These are phyloP conservation scores for Peronosclerospora sorghi DNA, from an alignment of 352 stramenopile species.

Conservation along the genomic window DNA sequence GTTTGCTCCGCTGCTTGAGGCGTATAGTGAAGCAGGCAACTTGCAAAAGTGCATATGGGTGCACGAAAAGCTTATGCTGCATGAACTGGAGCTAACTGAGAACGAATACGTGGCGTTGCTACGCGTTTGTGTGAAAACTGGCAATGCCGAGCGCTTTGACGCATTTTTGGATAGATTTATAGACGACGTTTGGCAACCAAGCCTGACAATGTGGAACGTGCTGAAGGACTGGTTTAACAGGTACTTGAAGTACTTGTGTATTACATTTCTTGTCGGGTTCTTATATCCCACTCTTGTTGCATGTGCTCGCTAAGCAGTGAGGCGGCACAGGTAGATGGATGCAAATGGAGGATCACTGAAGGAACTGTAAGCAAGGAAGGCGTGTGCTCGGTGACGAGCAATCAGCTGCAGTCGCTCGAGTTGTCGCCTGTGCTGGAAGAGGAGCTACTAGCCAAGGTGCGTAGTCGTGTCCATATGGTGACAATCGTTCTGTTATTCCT, in stretches of 20 bases:
- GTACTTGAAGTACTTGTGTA: constrained; percentile 12
- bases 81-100: constrained; percentile 50
- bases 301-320: constrained; percentile 30
- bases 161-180: constrained; percentile 43
- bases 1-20: constrained; percentile 53
- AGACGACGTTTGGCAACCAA: constrained; percentile 45
- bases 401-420: constrained; percentile 62
- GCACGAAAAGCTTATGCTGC: constrained; percentile 29
- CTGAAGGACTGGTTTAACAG: constrained; percentile 65
- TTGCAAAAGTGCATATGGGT: constrained; percentile 49
- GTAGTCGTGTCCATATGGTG: not conserved
- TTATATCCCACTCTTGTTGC: constrained; percentile 3
- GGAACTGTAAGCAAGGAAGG: constrained; percentile 42
- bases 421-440: constrained; percentile 28
- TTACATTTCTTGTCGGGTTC: not conserved
- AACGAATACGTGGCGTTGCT: constrained; percentile 55
- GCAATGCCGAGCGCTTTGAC: constrained; percentile 40
- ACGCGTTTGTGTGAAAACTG: constrained; percentile 27
- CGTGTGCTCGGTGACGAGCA: constrained; percentile 44
- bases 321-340: constrained; percentile 40
- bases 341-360: constrained; percentile 43
- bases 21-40: constrained; percentile 39
- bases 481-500: too few species aligned
- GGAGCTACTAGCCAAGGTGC: constrained; percentile 57
- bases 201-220: constrained; percentile 37